Base-by-base conservation (phyloP, 1,139 yeast genomes). In the Waltiozyma sp. region DNA sequence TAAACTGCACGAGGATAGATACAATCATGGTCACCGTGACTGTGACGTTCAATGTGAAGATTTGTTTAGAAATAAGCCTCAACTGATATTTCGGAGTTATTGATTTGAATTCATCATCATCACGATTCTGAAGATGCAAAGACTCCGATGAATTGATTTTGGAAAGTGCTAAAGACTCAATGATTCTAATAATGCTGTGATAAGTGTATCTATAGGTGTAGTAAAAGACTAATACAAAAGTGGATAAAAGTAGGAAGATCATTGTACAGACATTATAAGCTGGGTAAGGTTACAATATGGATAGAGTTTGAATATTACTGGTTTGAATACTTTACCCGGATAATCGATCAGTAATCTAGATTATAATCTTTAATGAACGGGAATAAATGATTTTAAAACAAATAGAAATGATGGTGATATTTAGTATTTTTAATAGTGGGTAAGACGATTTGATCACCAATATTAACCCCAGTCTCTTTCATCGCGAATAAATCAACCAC, bases 181-280 rank as follows among this genome's bases (percentile, higher is more conserved):
- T 53, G n/a, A 53, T 45, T 38, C 43, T 43, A 31, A 52, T 50
- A 24, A 48, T 40, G 37, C 49, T 49, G 26, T 45, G 37, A 56
- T 57, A 54, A 1, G 48, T 23, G 43, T 49, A 40, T 14, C 15
- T 31, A 41, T 53, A 51, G 2, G 54, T 40, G 41, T 49, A 40
- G 39, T 48, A 53, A 24, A 44, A 47, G 3, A 45, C 45, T 1
- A 44, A 21, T 2, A 18, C 28, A 1, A 44, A 41, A 0, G 56
- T 40, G 2, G 38, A 10, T 15, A 46, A 19, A 39, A 41, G 37
- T 13, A 18, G 23, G 6, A 18, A 35, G n/a, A 35, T 35, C 37
- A 35, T 35, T 10, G 11, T 31, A 31, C 4, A 5, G n/a, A 4
- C 14, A 31, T 31, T 26, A 13, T 26, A 4, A 6, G 28, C 13